These are phyloP conservation scores for Strobilomyces echinocephalus DNA, from an alignment of 768 basidiomycete species.

Conservation along the genomic window DNA sequence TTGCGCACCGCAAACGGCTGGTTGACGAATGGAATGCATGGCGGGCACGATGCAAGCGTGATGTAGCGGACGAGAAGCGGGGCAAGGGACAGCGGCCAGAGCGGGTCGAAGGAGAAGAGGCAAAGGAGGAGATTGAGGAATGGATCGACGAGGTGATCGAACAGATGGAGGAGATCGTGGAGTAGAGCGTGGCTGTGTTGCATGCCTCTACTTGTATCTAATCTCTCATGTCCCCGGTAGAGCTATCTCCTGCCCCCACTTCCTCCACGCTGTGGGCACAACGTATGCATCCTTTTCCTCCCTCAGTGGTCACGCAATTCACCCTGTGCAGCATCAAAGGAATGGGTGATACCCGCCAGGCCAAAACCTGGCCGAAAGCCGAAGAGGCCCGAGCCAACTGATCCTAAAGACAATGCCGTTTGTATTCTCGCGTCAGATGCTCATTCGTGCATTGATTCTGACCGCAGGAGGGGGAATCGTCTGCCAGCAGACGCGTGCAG, in stretches of 20 bases:
- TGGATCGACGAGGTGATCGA: conserved; percentile 93
- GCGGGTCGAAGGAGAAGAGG: conserved; percentile 43
- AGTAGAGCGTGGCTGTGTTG: conserved; percentile 31
- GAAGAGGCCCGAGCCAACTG: conserved; percentile 45
- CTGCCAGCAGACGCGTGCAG: conserved; percentile 64
- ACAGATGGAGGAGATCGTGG: conserved; percentile 78
- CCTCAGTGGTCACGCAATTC: background rate
- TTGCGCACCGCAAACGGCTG: conserved; percentile 83
- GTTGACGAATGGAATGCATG: conserved; percentile 99
- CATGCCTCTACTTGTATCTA: conserved; percentile 10
- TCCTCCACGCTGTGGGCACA: conserved; percentile 73
- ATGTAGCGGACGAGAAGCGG: conserved; percentile 53
- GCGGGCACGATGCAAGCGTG: conserved; percentile 68
- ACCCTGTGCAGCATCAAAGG: conserved; percentile 62
- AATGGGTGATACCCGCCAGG: conserved; percentile 84
- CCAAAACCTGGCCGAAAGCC: conserved; percentile 87
- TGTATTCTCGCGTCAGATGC: conserved; percentile 16
- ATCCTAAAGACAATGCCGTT: conserved; percentile 48
- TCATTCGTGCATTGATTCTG: conserved; percentile 4
- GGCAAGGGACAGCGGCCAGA: conserved; percentile 34
- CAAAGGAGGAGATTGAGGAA: conserved; percentile 87
- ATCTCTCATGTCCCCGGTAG: conserved; percentile 29
- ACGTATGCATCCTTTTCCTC: conserved; percentile 37
- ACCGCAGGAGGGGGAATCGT: conserved; percentile 42
- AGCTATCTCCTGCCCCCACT: conserved; percentile 33